Base-by-base conservation (phyloP, 2,329 filamentous ascomycete species). In the Botrytis sinoallii region DNA sequence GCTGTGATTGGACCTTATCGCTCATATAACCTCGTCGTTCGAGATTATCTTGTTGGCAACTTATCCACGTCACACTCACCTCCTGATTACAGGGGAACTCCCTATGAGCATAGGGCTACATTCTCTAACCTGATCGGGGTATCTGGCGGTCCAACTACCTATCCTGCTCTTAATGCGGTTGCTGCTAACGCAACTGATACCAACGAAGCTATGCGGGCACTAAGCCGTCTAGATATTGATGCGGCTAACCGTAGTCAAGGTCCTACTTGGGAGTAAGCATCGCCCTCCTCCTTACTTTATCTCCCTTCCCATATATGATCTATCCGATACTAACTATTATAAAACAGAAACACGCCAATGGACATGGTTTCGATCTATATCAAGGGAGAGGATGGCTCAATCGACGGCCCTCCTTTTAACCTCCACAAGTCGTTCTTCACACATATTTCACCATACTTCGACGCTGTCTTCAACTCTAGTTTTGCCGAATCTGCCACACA, bases 401-500 rank as follows among this genome's bases (percentile, higher is more conserved):
- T 57, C 1, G 46, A 66, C 7, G 60, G 44, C 1, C 22, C 35
- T 35, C 42, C 61, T 25, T 57, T 66, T 7, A 29, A 32, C 29
- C 18, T 71, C 3, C 70, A 74, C 48, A 73, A 74, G 22, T 44
- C 40, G 0, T 73, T 73, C 22, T 35, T 75, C 6, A 38, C 40
- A 20, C 40, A 70, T 12, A 20, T 66, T 7, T 74, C 74, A 0
- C 70, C 70, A 0, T 74, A 60, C 61, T 75, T 75, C 20, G 66
- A 59, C 5, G 73, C 74, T 7, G 67, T 44, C 3, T 73, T 73
- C 32, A 61, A 73, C 18, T 67, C 73, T 4, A 29, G 20, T 3
- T 73, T 73, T 42, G n/a, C 52, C 6, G 73, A 75, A 29, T 74
- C 59, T 1, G 22, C 68, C 8, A 73, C 52, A 2, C 72, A 74